Evolutionary conservation across 352 stramenopile species (phyloP).

Genomic region (Pythium brachiatum): DNA sequence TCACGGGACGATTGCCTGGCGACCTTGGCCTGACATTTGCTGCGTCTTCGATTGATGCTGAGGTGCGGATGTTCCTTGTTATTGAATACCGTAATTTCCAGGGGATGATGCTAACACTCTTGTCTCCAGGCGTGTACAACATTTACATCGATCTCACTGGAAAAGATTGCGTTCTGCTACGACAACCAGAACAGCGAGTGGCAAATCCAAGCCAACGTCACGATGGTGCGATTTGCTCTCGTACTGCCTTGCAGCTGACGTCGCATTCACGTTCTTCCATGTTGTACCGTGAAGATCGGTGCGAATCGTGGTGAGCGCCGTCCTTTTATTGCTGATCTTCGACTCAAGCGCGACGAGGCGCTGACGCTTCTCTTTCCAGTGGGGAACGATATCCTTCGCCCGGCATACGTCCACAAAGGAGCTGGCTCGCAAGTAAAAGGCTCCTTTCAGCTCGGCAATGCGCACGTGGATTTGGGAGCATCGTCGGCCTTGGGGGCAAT

Average conservation of each 20-base stretch:
- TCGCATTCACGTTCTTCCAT: not conserved
- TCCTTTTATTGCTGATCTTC: slow-evolving; percentile 24
- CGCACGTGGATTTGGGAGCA: slow-evolving; percentile 7
- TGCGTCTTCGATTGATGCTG: slow-evolving; percentile 36
- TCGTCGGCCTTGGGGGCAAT: slow-evolving; percentile 26
- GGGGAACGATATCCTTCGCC: slow-evolving; percentile 37
- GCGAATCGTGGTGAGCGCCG: slow-evolving; percentile 3
- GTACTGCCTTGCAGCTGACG: too few species aligned
- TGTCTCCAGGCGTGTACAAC: slow-evolving; percentile 27
- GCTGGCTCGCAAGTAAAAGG: slow-evolving; percentile 31
- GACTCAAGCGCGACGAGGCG: slow-evolving; percentile 31
- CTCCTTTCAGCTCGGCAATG: slow-evolving; percentile 27
- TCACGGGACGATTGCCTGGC: slow-evolving; percentile 27
- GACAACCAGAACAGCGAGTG: slow-evolving; percentile 20
- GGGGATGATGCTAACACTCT: not conserved
- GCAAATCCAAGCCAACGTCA: slow-evolving; percentile 26
- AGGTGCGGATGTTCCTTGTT: slow-evolving; percentile 9
- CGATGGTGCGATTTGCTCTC: slow-evolving; percentile 11
- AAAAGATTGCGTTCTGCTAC: slow-evolving; percentile 36
- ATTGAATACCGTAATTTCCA: too few species aligned
- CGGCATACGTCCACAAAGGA: slow-evolving; percentile 45
- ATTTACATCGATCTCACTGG: slow-evolving; percentile 12
- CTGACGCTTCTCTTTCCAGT: slow-evolving; percentile 39
- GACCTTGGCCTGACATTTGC: slow-evolving; percentile 33
- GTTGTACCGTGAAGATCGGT: slow-evolving; percentile 13